Evolutionary conservation across 345 rosid species (phyloP), one percentile per base, ranked within the genome.

Genomic region (Populus simonii): DNA sequence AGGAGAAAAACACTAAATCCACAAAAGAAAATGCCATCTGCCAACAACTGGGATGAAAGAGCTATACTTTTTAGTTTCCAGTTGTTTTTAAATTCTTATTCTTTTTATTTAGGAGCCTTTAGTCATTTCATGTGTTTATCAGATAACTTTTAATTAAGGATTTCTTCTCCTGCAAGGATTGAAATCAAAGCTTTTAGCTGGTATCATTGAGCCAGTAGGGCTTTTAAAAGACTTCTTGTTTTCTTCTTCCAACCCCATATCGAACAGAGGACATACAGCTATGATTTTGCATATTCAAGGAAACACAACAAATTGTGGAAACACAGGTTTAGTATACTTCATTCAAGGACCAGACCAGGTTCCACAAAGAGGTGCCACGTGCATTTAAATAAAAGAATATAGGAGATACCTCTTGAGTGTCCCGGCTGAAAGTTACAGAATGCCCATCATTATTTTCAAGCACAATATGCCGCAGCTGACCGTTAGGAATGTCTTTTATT

Each of bases 381-480:
- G 18, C 51, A 47, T 15, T 31, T 67, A n/a, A 66, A 61, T 35
- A 18, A 69, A 31, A 31, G 7, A 43, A 35, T 41, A 66, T 8
- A 53, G n/a, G 18, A 55, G 62, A 51, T 83, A 89, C 92, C 92
- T 92, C 97, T 73, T 92, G 97, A 20, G 97, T 92, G 74, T 92
- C 97, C 82, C 93, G 83, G 78, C 90, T 92, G 74, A 76, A 87
- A 67, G 97, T 90, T n/a, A 92, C 93, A 27, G 93, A 77, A 76
- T 73, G 86, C 79, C 81, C 78, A 11, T 92, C 97, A 31, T 90
- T 90, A 82, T 92, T 92, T 86, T 89, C 90, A 23, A 92, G 89
- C 71, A 79, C 78, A 47, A 92, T 89, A 78, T 92, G 94, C 71
- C 84, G 83, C 83, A 92, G 39, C 43, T 88, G 88, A 86, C 75